A percentile compares a stretch with the other conserved stretches of the same genome.
These are phyloP conservation scores for Trifolium dubium DNA, from an alignment of 306 rosid species.

Conservation along the genomic window DNA sequence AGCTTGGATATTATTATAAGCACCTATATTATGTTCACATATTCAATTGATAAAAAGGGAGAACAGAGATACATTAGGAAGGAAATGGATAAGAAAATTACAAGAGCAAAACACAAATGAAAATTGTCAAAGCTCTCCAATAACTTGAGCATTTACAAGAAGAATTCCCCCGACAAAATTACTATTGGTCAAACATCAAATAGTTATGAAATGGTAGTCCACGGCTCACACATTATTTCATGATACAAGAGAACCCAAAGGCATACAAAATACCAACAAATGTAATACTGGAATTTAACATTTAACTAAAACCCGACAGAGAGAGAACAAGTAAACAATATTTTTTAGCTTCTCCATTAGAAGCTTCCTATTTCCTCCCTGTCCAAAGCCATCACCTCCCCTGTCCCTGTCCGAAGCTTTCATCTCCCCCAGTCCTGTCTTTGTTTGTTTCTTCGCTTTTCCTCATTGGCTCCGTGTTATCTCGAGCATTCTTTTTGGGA, in stretches of 20 bases:
- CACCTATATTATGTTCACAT: constrained; percentile 22
- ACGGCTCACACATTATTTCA: constrained; percentile 21
- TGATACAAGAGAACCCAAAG: constrained; percentile 5
- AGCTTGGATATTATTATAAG: constrained; percentile 3
- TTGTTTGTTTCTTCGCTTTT: too few species aligned
- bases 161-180: neutral
- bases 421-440: too few species aligned
- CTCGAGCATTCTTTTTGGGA: too few species aligned
- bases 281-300: neutral
- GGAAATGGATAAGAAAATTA: neutral
- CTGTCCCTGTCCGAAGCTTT: neutral
- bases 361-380: neutral
- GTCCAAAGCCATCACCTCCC: neutral
- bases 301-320: neutral
- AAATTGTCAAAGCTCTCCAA: neutral
- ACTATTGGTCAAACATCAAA: constrained; percentile 14
- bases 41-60: constrained; percentile 32
- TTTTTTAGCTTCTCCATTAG: neutral
- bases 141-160: neutral
- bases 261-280: neutral
- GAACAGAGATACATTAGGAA: neutral
- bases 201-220: constrained; percentile 1
- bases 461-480: too few species aligned
- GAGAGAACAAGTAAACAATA: neutral
- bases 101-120: neutral